Percentiles rank a stretch among this genome's conserved stretches.
Evolutionary conservation across 2,329 filamentous ascomycete species (phyloP).

Genomic region (Cucurbitaria berberidis): DNA sequence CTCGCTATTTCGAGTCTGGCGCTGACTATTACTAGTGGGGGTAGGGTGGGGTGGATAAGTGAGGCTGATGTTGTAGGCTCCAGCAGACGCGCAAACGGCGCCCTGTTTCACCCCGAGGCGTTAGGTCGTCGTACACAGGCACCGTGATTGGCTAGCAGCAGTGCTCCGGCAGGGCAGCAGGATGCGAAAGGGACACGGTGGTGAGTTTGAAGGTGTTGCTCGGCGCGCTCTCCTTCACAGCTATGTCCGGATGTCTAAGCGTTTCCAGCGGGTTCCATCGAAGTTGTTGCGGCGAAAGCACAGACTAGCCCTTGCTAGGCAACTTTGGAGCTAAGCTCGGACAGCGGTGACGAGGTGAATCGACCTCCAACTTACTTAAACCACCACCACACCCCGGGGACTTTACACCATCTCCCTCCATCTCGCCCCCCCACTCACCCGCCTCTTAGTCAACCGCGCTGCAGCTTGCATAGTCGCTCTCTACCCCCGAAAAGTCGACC

Average conservation of each 20-base stretch:
- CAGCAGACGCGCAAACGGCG: constrained; percentile 27
- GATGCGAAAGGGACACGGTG: constrained; percentile 25
- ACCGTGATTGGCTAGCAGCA: constrained; percentile 12
- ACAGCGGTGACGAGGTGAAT: constrained; percentile 33
- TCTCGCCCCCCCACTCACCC: constrained; percentile 33
- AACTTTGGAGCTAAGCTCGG: constrained; percentile 27
- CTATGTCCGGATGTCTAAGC: constrained; percentile 21
- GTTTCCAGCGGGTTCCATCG: constrained; percentile 37
- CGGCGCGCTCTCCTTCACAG: constrained; percentile 7
- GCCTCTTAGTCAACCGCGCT: constrained; percentile 22
- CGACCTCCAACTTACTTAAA: constrained; percentile 44
- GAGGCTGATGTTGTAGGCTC: constrained; percentile 31
- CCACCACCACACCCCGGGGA: constrained; percentile 40
- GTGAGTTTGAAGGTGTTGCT: constrained; percentile 15
- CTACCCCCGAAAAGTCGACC: constrained; percentile 5
- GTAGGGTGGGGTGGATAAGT: too few relatives aligned
- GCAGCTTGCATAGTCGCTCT: constrained; percentile 20
- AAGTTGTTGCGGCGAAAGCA: constrained; percentile 32
- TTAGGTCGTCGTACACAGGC: constrained; percentile 14
- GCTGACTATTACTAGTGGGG: constrained; percentile 18
- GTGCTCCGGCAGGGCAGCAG: not conserved
- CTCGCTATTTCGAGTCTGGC: constrained; percentile 9
- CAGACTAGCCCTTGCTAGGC: constrained; percentile 26
- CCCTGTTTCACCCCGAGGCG: constrained; percentile 21
- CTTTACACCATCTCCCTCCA: constrained; percentile 30